Percentiles rank a stretch among this genome's conserved stretches.
These are phyloP conservation scores for Kalanchoe fedtschenkoi DNA, from an alignment of 164 flowering plant genomes.

Conservation along the genomic window DNA sequence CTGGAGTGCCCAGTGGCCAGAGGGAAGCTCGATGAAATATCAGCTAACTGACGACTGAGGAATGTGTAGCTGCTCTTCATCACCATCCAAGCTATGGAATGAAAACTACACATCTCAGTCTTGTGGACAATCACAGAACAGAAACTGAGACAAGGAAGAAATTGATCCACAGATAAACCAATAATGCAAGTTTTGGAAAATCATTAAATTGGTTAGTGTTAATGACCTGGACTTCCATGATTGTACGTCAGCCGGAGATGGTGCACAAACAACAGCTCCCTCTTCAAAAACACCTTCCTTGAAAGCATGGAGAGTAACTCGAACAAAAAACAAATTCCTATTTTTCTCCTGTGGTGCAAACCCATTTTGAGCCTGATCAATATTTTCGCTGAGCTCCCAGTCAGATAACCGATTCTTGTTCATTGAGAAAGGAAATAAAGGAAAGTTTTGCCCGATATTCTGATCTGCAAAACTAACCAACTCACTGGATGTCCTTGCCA, in stretches of 20 bases:
- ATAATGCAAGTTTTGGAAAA: background rate
- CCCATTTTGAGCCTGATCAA: constrained; percentile 13
- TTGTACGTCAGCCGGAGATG: constrained; percentile 39
- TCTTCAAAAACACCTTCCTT: constrained; percentile 75
- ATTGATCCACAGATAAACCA: no score
- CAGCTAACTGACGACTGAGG: constrained; percentile 32
- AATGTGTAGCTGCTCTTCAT: constrained; percentile 36
- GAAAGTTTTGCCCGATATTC: constrained; percentile 25
- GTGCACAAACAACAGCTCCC: constrained; percentile 83
- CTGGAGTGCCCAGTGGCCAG: constrained; percentile 56
- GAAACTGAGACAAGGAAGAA: no score
- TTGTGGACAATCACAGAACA: background rate
- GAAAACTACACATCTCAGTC: background rate
- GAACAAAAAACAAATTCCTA: constrained; percentile 39
- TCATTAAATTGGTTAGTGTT: background rate
- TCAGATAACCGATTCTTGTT: constrained; percentile 15
- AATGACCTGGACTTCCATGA: constrained; percentile 49
- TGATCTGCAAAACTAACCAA: constrained; percentile 30
- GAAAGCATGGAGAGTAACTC: constrained; percentile 64
- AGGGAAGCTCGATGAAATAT: constrained; percentile 38
- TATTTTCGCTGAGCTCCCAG: constrained; percentile 16
- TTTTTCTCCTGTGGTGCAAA: constrained; percentile 6
- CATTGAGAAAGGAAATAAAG: constrained; percentile 31
- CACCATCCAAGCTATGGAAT: constrained; percentile 22
- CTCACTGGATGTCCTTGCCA: constrained; percentile 42